phyloP scores from a whole-genome alignment of 148 eudicot genomes.

The Gaultheria prostrata region DNA sequence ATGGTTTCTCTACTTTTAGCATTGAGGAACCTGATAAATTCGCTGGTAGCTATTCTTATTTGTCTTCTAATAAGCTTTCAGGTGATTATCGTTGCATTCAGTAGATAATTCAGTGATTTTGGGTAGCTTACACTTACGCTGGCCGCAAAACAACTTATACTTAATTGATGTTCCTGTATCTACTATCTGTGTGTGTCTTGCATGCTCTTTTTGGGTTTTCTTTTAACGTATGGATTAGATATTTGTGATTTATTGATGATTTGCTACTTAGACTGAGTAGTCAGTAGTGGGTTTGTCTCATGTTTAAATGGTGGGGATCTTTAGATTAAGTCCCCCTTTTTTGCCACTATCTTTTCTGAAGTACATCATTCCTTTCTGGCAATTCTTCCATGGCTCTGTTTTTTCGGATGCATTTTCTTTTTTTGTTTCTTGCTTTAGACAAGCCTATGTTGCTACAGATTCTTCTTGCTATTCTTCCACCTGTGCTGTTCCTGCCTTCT shows the following conservation, averaged over 20 bases:
- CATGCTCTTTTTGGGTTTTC: neutral
- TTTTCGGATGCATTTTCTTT: neutral
- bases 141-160: neutral
- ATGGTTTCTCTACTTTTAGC: conserved; percentile 46
- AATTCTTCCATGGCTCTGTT: neutral
- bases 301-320: neutral
- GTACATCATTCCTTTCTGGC: neutral
- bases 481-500: neutral
- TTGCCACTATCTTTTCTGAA: neutral
- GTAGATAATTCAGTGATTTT: neutral
- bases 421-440: neutral
- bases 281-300: neutral
- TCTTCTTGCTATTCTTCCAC: neutral
- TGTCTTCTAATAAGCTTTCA: conserved; percentile 48
- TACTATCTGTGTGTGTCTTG: neutral
- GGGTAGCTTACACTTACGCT: neutral
- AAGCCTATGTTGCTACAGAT: neutral
- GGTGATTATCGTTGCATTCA: conserved; percentile 31
- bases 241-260: neutral
- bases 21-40: conserved; percentile 38
- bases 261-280: neutral
- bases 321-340: neutral
- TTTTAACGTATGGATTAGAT: neutral
- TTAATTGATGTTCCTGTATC: neutral
- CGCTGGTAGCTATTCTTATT: conserved; percentile 34